A percentile compares a stretch with the other conserved stretches of the same genome.
Conservation (phyloP, 2,329 filamentous ascomycete species). For the Bipolaris sorokiniana region DNA sequence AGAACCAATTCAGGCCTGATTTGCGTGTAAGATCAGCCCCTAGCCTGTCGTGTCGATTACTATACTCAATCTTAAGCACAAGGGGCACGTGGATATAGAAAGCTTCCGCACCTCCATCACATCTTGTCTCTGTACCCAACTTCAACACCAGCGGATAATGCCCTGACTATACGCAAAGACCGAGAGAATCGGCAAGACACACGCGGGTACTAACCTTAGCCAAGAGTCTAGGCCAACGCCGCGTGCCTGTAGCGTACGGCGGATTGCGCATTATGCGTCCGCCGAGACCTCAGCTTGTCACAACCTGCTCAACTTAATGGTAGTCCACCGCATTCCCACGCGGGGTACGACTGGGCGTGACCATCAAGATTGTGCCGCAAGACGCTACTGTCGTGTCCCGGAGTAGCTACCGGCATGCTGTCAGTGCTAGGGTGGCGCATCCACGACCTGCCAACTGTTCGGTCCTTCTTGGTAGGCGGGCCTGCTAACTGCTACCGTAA, state of each 20-base stretch:
- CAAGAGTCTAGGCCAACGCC: slow-evolving; percentile 19
- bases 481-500: slow-evolving; percentile 5
- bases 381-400: neutral
- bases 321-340: slow-evolving; percentile 5
- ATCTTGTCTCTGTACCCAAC: neutral
- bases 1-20: neutral
- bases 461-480: neutral
- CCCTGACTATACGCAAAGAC: slow-evolving; percentile 5
- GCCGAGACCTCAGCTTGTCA: slow-evolving; percentile 10
- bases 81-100: neutral
- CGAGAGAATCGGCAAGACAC: slow-evolving; percentile 7
- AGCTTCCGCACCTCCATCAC: slow-evolving; percentile 3
- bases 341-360: slow-evolving; percentile 12
- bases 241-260: slow-evolving; percentile 12
- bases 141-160: slow-evolving; percentile 4
- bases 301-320: neutral
- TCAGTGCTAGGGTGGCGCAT: slow-evolving; percentile 6
- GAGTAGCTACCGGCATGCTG: slow-evolving; percentile 11
- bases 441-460: slow-evolving; percentile 3
- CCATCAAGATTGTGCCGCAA: slow-evolving; percentile 1
- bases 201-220: neutral
- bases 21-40: neutral
- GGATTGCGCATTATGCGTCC: slow-evolving; percentile 8
- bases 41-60: neutral
- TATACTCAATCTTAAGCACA: neutral